Base-by-base conservation (phyloP, 2,329 filamentous ascomycete species). In the Gremmenia infestans region DNA sequence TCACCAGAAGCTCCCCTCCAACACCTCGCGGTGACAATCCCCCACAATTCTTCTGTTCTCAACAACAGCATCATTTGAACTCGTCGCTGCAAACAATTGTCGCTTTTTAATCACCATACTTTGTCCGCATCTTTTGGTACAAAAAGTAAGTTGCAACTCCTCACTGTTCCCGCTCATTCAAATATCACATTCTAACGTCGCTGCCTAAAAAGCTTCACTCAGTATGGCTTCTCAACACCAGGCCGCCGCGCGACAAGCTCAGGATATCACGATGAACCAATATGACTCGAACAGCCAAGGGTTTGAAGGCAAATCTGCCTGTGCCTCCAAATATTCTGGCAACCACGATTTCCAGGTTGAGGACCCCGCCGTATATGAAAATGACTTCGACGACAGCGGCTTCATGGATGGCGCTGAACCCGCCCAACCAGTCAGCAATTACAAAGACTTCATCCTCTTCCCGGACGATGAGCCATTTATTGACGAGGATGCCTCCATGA, bases 361-460 rank as follows among this genome's bases (percentile, higher is more conserved):
- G 2, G 19, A 25, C 23, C 50, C 53, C 19, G 42, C 43, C 47
- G 50, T 48, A 22, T 47, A 45, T 19, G 22, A 6, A 25, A 47
- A 50, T n/a, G 48, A 8, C 14, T 55, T 53, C 50, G n/a, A 59
- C 17, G 55, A 62, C 49, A 60, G 56, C 46, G 55, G 54, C 12
- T 60, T 60, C 37, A 50, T 57, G 22, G 56, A 55, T 15, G 39
- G 50, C 14, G 43, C 52, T 1, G 51, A 54, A 14, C 32, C 54
- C 43, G 14, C 42, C 42, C 7, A 28, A 7, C 54, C 49, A 5
- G 22, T 49, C 8, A 35, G 46, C 35, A 47, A 57, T 15, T 59
- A 60, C 45, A 42, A 53, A 45, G 60, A 64, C 48, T 64, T 57
- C 36, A 54, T 53, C 19, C 53, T 61, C 2, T 62, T 56, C 32